phyloP scores from a whole-genome alignment of 257 asterid genomes.

The Forsythia suspensa region DNA sequence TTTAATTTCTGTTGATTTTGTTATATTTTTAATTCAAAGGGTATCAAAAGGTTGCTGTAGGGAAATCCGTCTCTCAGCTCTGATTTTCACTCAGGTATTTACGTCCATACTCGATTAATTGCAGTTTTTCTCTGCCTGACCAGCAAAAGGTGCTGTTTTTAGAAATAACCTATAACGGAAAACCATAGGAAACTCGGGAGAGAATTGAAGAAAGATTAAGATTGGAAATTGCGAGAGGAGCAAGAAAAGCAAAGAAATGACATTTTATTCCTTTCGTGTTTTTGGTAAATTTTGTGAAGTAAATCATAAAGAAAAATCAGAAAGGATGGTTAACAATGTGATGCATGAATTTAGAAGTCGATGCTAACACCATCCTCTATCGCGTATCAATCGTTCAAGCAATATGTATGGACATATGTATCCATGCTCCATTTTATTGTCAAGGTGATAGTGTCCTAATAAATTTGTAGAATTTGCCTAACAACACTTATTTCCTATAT shows the following conservation, averaged over 20 bases:
- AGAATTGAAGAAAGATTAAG: neutral
- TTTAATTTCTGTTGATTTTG: neutral
- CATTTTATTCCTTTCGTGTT: neutral
- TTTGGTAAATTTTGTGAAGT: neutral
- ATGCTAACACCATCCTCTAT: neutral
- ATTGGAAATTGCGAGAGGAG: neutral
- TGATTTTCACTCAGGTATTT: constrained; percentile 69
- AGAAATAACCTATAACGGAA: neutral
- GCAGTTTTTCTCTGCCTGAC: neutral
- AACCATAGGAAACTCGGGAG: neutral
- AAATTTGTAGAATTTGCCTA: neutral
- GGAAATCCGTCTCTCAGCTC: constrained; percentile 62
- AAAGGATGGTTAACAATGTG: neutral
- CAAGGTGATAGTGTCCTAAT: neutral
- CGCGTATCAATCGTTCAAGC: neutral
- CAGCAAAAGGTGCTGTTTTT: neutral
- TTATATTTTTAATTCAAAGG: constrained; percentile 39
- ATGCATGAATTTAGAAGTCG: neutral
- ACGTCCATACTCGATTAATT: neutral
- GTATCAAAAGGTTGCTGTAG: constrained; percentile 68
- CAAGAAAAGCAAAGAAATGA: neutral
- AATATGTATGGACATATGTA: neutral
- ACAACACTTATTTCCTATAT: neutral
- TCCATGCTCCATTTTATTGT: neutral
- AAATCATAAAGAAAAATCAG: neutral